Base-by-base conservation (phyloP, 139 green algal species). In the Chlamydomonas sp. region DNA sequence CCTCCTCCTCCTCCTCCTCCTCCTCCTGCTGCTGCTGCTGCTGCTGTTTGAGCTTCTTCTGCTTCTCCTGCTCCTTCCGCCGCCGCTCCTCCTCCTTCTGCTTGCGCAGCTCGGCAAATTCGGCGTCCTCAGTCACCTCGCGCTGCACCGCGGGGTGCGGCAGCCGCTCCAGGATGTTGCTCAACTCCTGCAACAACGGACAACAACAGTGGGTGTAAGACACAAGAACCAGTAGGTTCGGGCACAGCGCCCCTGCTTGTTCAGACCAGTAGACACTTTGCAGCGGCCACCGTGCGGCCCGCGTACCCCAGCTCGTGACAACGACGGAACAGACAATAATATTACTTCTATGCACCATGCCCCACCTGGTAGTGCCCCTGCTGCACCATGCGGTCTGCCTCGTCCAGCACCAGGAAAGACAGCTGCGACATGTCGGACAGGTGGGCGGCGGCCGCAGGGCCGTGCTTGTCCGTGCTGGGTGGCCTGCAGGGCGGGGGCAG, bases 321-420 rank as follows among this genome's bases (percentile, higher is more conserved):
- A 49, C 31, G 31, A 49, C 31, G 31, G 31, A 49, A 49, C 31
- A 49, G 31, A 49, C 31, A 49, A 49, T 49, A 49, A 49, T 49
- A 49, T 49, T 49, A 49, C 31, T 49, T 49, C 31, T 49, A 49
- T 49, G 31, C 31, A 49, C 31, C 31, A 49, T 57, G 61, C 83
- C 89, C n/a, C 84, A 91, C 90, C 90, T 92, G 84, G 64, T 92
- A 93, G 77, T 92, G 90, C 49, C 91, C 92, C 73, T 95, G 90
- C 89, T 96, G 90, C 77, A 99, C 95, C 98, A 99, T 99, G 18
- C 97, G 93, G 90, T 99, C 98, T 5, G 97, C 97, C 89, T 99
- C 97, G 89, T 99, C 97, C 60, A 99, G 90, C 73, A 99, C 97
- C 63, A 99, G 93, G 91, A 98, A 98, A 57, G 73, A 88, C 57